Evolutionary conservation across 352 stramenopile species (phyloP), one percentile per base, ranked within the genome.

Genomic region (Globisporangium orthogonon): DNA sequence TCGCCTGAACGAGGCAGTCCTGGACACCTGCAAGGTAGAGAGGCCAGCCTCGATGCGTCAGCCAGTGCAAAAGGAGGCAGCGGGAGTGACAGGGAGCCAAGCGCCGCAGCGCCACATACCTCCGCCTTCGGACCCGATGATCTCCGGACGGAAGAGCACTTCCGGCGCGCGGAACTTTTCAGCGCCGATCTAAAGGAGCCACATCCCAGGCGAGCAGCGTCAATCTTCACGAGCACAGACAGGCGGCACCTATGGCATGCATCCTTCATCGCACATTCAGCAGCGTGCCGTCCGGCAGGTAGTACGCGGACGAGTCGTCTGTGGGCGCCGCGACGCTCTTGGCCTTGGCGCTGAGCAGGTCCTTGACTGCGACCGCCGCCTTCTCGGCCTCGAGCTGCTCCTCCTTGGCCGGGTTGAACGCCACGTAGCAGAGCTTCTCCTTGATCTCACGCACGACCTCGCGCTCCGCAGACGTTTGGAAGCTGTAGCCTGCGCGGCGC

Each of bases 361-460:
- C 40, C 15, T 45, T 45, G 40, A 45, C 40, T 7, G 40, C 40
- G 40, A 45, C 40, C 15, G 41, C 41, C 41, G 41, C 41, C 44
- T 6, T 30, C 29, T 83, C 69, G 10, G 63, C 50, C 5, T 92
- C 89, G 54, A 76, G 97, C 74, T 98, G 94, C 77, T 97, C 90
- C 72, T 98, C 94, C 55, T 87, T 63, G 65, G 98, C 89, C 56
- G 95, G 98, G 69, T 98, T 88, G 43, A 96, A 70, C 15, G 94
- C 91, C 6, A 98, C 71, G 75, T 98, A 98, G 51, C 86, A 95
- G 28, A 98, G 79, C 72, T 97, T 98, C 78, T 99, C 96, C 89
- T 99, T 99, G 71, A 99, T 98, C 73, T 99, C 95, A 58, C 84
- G 63, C 52, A 84, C 75, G 68, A 98, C 98, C 81, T 98, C 95